phyloP scores from a whole-genome alignment of 306 rosid genomes.

The Lotus japonicus region DNA sequence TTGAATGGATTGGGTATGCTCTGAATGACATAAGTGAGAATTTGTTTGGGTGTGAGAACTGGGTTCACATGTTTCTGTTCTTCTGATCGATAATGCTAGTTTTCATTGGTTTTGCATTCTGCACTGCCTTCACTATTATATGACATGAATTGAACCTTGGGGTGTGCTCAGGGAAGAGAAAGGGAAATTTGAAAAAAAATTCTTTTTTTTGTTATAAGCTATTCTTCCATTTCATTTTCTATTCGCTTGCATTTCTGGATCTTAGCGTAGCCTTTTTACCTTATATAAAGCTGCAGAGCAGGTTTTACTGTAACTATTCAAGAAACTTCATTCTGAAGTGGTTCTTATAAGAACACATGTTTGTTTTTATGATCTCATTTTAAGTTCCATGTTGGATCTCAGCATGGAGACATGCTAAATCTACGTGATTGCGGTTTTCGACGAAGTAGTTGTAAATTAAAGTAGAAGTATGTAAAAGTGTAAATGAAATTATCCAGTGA shows the following conservation, averaged over 20 bases:
- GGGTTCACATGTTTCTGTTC: no score
- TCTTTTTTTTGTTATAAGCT: neutral
- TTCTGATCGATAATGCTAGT: no score
- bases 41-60: no score
- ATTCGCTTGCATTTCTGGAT: neutral
- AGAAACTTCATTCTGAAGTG: neutral
- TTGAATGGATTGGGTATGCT: no score
- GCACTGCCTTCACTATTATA: neutral
- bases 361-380: neutral
- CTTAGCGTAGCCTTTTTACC: neutral
- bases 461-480: slow-evolving; percentile 11
- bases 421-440: slow-evolving; percentile 7
- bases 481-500: neutral
- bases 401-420: neutral
- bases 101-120: neutral
- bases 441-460: neutral
- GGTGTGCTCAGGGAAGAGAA: neutral
- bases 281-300: neutral
- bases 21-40: no score
- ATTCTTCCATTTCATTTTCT: slow-evolving; percentile 2
- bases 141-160: neutral
- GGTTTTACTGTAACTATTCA: neutral
- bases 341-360: neutral
- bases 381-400: slow-evolving; percentile 5
- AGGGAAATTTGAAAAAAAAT: neutral